These are phyloP conservation scores for Penicillium chermesinum DNA, from an alignment of 495 filamentous ascomycete genomes.

Conservation along the genomic window DNA sequence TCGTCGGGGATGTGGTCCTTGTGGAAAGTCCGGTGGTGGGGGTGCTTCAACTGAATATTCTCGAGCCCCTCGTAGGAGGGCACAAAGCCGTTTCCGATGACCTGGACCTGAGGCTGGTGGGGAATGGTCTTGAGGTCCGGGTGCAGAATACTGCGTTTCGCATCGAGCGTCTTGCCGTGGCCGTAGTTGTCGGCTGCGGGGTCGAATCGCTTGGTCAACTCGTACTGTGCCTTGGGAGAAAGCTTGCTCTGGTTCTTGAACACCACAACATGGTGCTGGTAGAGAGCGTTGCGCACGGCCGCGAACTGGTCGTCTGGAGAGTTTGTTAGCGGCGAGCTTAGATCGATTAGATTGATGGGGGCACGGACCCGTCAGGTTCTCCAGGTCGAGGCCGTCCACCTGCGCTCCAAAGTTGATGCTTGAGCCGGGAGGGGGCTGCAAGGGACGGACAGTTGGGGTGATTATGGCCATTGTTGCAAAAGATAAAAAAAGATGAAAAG, in stretches of 20 bases:
- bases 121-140: constrained; percentile 74
- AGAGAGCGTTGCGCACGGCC: constrained; percentile 55
- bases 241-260: constrained; percentile 60
- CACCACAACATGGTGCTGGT: constrained; percentile 58
- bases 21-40: constrained; percentile 71
- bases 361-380: constrained; percentile 49
- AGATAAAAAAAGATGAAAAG: too few species aligned
- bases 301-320: constrained; percentile 53
- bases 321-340: neutral
- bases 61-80: constrained; percentile 60
- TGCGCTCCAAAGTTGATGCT: constrained; percentile 55
- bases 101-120: constrained; percentile 72
- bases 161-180: constrained; percentile 65
- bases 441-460: constrained; percentile 28
- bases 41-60: constrained; percentile 63
- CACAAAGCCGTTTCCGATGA: constrained; percentile 68
- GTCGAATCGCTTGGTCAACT: constrained; percentile 65
- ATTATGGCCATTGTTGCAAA: constrained; percentile 19
- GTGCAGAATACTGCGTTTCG: constrained; percentile 63
- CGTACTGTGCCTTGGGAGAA: constrained; percentile 63
- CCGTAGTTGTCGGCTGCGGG: constrained; percentile 59
- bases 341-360: neutral
- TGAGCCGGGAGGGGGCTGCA: constrained; percentile 42
- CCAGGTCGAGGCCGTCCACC: constrained; percentile 50
- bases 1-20: constrained; percentile 54